These are phyloP conservation scores for Coemansia sp. DNA, from an alignment of 192 early-diverging fungal species.

Conservation along the genomic window DNA sequence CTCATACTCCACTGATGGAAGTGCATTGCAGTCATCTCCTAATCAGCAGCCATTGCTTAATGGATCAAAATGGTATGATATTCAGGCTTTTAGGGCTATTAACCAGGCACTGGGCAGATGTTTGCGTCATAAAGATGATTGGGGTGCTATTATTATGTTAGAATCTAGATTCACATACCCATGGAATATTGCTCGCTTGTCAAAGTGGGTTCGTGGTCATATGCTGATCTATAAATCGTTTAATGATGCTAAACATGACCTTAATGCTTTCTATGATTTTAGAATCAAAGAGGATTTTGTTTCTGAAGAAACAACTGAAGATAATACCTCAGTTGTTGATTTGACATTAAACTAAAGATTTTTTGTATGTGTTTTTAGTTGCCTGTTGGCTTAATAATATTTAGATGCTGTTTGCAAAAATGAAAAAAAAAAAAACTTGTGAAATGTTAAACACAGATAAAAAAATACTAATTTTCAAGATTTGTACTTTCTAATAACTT, in stretches of 20 bases:
- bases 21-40: not conserved
- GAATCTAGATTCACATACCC: slow-evolving; percentile 52
- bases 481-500: slow-evolving; percentile 14
- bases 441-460: not conserved
- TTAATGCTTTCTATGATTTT: slow-evolving; percentile 25
- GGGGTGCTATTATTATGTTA: slow-evolving; percentile 63
- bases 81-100: slow-evolving; percentile 60
- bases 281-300: slow-evolving; percentile 21
- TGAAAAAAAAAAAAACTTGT: no score
- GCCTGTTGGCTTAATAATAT: not conserved
- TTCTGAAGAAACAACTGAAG: not conserved
- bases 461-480: slow-evolving; percentile 6
- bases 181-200: slow-evolving; percentile 32
- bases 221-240: slow-evolving; percentile 19
- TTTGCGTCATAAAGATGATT: slow-evolving; percentile 59
- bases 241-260: slow-evolving; percentile 17
- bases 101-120: slow-evolving; percentile 65
- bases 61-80: slow-evolving; percentile 58
- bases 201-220: slow-evolving; percentile 53
- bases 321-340: not conserved
- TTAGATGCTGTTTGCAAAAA: slow-evolving; percentile 8
- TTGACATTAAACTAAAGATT: not conserved
- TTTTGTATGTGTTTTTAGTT: not conserved
- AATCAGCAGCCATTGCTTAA: slow-evolving; percentile 19
- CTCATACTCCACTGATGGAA: not conserved